Percentiles rank a stretch among this genome's conserved stretches.
phyloP scores from a whole-genome alignment of 2,329 filamentous ascomycete genomes.

The Diaporthe eres region DNA sequence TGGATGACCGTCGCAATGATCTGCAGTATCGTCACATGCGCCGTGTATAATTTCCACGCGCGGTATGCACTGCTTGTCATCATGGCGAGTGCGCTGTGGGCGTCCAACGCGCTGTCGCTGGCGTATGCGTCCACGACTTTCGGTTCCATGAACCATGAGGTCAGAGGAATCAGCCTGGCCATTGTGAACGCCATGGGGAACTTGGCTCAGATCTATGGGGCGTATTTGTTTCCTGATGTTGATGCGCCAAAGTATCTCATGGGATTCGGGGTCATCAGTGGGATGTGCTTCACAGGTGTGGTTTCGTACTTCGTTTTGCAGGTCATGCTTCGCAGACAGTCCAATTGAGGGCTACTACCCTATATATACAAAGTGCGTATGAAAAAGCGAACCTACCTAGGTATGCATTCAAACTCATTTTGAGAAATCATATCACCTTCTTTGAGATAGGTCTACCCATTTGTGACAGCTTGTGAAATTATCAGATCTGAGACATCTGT shows the following conservation, averaged over 20 bases:
- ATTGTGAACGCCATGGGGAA: conserved; percentile 69
- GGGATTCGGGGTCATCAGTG: conserved; percentile 44
- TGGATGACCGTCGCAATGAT: conserved; percentile 61
- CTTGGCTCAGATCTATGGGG: conserved; percentile 68
- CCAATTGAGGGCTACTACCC: neutral
- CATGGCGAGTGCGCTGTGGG: conserved; percentile 69
- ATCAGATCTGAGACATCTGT: neutral
- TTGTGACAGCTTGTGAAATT: too few species aligned
- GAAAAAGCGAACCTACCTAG: neutral
- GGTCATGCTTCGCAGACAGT: conserved; percentile 12
- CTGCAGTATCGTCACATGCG: conserved; percentile 57
- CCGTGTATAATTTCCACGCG: conserved; percentile 64
- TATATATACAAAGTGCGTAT: neutral
- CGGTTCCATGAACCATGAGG: conserved; percentile 62
- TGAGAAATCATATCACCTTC: neutral
- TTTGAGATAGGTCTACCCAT: neutral
- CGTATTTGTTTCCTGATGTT: conserved; percentile 50
- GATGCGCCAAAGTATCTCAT: conserved; percentile 45
- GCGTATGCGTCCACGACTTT: conserved; percentile 68
- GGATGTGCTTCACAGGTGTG: conserved; percentile 42
- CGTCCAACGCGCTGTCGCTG: conserved; percentile 64
- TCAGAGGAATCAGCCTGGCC: conserved; percentile 65
- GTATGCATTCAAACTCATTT: neutral
- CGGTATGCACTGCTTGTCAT: conserved; percentile 69
- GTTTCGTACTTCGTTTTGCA: conserved; percentile 38